Conservation (phyloP, 768 basidiomycete genomes). For the Pleurotus pulmonarius region DNA sequence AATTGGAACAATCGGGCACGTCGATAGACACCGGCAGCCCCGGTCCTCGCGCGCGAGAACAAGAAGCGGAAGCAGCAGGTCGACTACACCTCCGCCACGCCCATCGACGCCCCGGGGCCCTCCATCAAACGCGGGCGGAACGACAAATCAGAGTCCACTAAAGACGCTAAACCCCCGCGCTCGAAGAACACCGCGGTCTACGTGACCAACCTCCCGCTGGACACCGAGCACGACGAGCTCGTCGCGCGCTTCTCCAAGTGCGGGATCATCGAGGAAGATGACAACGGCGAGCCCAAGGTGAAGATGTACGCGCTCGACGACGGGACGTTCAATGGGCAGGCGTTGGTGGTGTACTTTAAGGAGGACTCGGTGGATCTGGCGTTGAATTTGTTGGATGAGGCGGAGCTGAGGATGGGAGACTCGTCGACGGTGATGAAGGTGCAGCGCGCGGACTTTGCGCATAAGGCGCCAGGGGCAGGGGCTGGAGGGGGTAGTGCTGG, state of each 20-base stretch:
- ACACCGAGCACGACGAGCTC: conserved; percentile 72
- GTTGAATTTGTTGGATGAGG: conserved; percentile 83
- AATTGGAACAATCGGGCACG: not conserved
- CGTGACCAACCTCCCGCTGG: conserved; percentile 77
- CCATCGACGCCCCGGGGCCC: conserved; percentile 34
- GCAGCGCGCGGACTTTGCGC: conserved; percentile 70
- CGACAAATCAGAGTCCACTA: conserved; percentile 32
- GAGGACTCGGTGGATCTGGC: conserved; percentile 92
- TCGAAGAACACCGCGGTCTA: conserved; percentile 94
- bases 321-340: conserved; percentile 90
- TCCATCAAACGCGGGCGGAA: conserved; percentile 70
- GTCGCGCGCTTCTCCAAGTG: conserved; percentile 86
- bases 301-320: conserved; percentile 92
- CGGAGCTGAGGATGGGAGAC: conserved; percentile 83
- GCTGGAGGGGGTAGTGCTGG: conserved; percentile 32
- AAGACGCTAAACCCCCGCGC: conserved; percentile 45
- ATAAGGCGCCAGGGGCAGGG: conserved; percentile 50
- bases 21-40: conserved; percentile 82
- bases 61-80: conserved; percentile 77
- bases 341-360: conserved; percentile 95
- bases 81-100: conserved; percentile 62
- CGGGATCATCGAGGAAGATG: conserved; percentile 91
- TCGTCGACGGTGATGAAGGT: conserved; percentile 70
- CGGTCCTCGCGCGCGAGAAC: conserved; percentile 73
- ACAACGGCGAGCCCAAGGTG: conserved; percentile 87